These are phyloP conservation scores for Acanthamoeba sp. DNA, from an alignment of 208 protist species.

Conservation along the genomic window DNA sequence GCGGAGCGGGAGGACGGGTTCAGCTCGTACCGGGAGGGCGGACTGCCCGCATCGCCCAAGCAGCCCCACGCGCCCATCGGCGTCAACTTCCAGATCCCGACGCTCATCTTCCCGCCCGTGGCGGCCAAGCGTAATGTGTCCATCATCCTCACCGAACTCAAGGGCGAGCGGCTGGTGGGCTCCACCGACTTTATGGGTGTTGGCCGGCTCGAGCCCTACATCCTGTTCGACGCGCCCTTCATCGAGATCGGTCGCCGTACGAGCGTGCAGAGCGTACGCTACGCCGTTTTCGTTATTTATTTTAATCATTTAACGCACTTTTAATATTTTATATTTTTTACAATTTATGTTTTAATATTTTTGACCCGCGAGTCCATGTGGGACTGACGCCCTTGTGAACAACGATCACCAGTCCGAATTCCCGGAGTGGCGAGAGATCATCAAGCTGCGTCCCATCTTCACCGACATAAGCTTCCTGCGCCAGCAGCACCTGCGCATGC, in stretches of 20 bases:
- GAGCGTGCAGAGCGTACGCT: slow-evolving; percentile 43
- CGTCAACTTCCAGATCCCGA: slow-evolving; percentile 51
- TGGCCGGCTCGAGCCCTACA: slow-evolving; percentile 21
- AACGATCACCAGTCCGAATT: slow-evolving; percentile 27
- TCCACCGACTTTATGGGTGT: slow-evolving; percentile 35
- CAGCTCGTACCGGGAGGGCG: slow-evolving; percentile 25
- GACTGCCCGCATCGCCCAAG: neutral
- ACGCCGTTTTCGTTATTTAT: too few species aligned
- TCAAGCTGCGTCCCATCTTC: slow-evolving; percentile 65
- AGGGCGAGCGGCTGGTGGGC: slow-evolving; percentile 30
- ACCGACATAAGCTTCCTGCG: slow-evolving; percentile 45
- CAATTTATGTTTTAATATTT: too few species aligned
- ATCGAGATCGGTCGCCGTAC: slow-evolving; percentile 51
- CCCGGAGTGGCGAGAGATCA: slow-evolving; percentile 54
- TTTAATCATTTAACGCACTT: too few species aligned
- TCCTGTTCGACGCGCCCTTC: slow-evolving; percentile 67
- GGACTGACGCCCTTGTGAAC: too few species aligned
- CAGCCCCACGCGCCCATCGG: neutral
- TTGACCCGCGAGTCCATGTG: too few species aligned
- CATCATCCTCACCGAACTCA: slow-evolving; percentile 67
- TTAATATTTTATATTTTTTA: too few species aligned
- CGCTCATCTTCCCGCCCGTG: slow-evolving; percentile 49
- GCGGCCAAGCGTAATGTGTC: slow-evolving; percentile 44
- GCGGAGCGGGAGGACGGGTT: neutral
- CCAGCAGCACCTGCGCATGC: slow-evolving; percentile 34